phyloP scores from a whole-genome alignment of 1,284 basidiomycete genomes.

The Rugosomyces carneus region DNA sequence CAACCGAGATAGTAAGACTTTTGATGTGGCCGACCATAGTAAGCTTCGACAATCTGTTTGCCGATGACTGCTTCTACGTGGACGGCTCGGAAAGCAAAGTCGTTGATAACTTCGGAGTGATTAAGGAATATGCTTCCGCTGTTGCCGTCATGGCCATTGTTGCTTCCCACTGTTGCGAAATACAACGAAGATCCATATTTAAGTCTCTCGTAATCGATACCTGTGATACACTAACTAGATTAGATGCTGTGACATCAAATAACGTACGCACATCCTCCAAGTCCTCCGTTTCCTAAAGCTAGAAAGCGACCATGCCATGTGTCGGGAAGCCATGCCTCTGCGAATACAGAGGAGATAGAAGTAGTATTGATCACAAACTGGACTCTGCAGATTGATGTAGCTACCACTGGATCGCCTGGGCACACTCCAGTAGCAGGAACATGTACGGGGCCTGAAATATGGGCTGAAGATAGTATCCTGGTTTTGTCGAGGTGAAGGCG shows the following conservation, averaged over 20 bases:
- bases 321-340: constrained; percentile 5
- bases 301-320: constrained; percentile 11
- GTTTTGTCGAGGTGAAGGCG: neutral
- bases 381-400: constrained; percentile 1
- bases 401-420: neutral
- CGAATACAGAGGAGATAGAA: neutral
- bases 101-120: constrained; percentile 13
- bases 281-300: constrained; percentile 6
- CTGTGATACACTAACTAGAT: neutral
- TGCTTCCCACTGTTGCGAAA: constrained; percentile 9
- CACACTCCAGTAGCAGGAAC: neutral
- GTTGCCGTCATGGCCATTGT: constrained; percentile 6
- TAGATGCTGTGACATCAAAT: neutral
- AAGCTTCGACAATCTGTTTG: constrained; percentile 10
- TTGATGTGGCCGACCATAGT: constrained; percentile 5
- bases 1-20: constrained; percentile 11
- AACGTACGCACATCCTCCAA: constrained; percentile 7
- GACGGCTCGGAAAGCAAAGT: constrained; percentile 11
- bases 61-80: constrained; percentile 8
- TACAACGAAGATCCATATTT: constrained; percentile 4
- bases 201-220: constrained; percentile 5
- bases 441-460: neutral
- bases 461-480: constrained; percentile 1
- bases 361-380: constrained; percentile 5
- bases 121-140: neutral